Percentiles rank a stretch among this genome's conserved stretches.
phyloP scores from a whole-genome alignment of 176 grass and related monocot genomes.

The Bromus sterilis region DNA sequence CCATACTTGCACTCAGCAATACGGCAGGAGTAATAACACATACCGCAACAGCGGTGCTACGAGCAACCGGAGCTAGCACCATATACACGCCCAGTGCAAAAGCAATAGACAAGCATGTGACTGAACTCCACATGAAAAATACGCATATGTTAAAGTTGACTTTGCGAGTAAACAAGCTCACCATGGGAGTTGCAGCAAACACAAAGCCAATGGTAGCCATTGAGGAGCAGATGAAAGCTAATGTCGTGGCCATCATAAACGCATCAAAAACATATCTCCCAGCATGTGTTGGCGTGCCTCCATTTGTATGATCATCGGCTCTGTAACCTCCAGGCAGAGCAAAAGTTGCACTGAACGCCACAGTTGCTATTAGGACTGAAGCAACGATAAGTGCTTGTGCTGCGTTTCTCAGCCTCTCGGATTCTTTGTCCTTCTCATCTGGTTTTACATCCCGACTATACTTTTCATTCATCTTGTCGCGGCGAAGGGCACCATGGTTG shows the following conservation, averaged over 20 bases:
- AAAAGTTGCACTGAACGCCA: not conserved
- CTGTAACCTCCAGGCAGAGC: not conserved
- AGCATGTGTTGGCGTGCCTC: not conserved
- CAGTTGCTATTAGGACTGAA: not conserved
- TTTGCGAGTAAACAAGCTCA: too few relatives aligned
- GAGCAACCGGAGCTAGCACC: too few relatives aligned
- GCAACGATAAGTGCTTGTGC: not conserved
- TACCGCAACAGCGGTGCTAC: too few relatives aligned
- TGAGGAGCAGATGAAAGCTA: not conserved
- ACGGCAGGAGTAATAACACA: too few relatives aligned
- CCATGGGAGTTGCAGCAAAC: not conserved
- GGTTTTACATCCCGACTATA: accelerated
- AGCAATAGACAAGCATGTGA: too few relatives aligned
- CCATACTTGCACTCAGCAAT: too few relatives aligned
- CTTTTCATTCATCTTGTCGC: not conserved
- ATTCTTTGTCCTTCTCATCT: not conserved
- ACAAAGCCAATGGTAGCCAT: not conserved
- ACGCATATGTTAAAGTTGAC: too few relatives aligned
- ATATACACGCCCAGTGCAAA: too few relatives aligned
- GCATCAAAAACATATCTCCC: not conserved
- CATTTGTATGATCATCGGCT: not conserved
- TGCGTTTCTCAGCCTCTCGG: not conserved
- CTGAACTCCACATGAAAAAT: too few relatives aligned
- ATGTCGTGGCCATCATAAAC: not conserved
- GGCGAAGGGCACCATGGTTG: not conserved